These are phyloP conservation scores for Lophiotrema nucula DNA, from an alignment of 495 filamentous ascomycete species.

Conservation along the genomic window DNA sequence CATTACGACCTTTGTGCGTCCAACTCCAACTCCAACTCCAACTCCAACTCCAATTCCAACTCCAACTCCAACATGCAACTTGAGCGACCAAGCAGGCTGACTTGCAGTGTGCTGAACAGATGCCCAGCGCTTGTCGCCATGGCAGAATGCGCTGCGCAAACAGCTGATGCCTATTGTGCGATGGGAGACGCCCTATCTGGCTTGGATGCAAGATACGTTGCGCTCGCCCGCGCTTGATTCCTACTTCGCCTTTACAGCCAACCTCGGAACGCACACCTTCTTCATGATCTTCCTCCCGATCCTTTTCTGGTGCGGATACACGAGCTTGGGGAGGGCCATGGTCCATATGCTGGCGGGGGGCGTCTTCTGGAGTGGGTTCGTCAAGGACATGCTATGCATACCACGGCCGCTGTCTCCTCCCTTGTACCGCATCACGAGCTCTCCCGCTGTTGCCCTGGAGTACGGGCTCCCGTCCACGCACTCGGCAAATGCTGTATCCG, in stretches of 20 bases:
- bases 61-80: background rate
- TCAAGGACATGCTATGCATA: slow-evolving; percentile 94
- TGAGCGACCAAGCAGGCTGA: too few relatives aligned
- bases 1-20: slow-evolving; percentile 42
- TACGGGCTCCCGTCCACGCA: slow-evolving; percentile 98
- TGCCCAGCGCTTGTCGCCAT: slow-evolving; percentile 75
- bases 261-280: slow-evolving; percentile 96
- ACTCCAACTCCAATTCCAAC: background rate
- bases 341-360: slow-evolving; percentile 84
- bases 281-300: slow-evolving; percentile 94
- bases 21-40: background rate
- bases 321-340: slow-evolving; percentile 77
- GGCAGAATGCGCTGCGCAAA: slow-evolving; percentile 84
- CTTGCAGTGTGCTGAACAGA: slow-evolving; percentile 53
- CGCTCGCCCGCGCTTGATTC: slow-evolving; percentile 75
- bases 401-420: slow-evolving; percentile 91
- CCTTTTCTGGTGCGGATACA: slow-evolving; percentile 92
- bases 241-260: slow-evolving; percentile 95
- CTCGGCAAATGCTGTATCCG: slow-evolving; percentile 94
- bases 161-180: slow-evolving; percentile 79
- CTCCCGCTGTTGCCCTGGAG: slow-evolving; percentile 87
- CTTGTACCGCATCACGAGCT: slow-evolving; percentile 93
- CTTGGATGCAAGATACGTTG: slow-evolving; percentile 67
- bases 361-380: slow-evolving; percentile 88
- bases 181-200: slow-evolving; percentile 94